Base-by-base conservation (phyloP, 2,329 filamentous ascomycete genomes). In the Diaporthe sp. region DNA sequence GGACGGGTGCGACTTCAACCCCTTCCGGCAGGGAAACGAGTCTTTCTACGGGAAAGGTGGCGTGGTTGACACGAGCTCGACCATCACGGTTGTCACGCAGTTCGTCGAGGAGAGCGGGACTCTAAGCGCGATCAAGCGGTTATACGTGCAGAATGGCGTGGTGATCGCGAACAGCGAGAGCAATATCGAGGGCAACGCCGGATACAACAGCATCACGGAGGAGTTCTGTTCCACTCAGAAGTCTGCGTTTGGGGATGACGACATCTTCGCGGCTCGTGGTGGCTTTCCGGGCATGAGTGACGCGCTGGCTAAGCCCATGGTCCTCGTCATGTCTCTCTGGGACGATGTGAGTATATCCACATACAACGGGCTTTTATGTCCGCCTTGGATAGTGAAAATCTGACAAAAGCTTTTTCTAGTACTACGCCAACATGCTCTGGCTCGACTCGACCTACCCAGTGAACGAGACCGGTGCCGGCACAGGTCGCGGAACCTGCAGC, bases 1-100 rank as follows among this genome's bases (percentile, higher is more conserved):
- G 76, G 89, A 91, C 77, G 91, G 92, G 28, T 93, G 92, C 79
- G 91, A 92, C 80, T 92, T 90, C 86, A 92, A 92, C 87, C 84
- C 88, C 34, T 93, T 89, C 88, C 90, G 91, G 79, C 87, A 90
- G 85, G 91, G 91, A 57, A 88, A 90, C 82, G 84, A 84, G 49
- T 84, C 86, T 81, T 93, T 92, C 86, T 93, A 89, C 83, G 92
- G 91, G 49, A 83, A 86, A 0, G 89, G 88, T 77, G 85, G 85
- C 81, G 91, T 84, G 19, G 86, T 93, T 76, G 88, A 92, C 81
- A 91, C 90, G 67, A 87, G 81, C 71, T 85, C 86, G 78, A 87
- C 88, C 75, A 86, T 93, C 80, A 93, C 84, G 6, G 90, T 93
- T 7, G 88, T 93, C 70, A 93, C 91, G 15, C 91, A 92, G 79